A percentile compares a stretch with the other conserved stretches of the same genome.
These are phyloP conservation scores for Kappamyces sp. DNA, from an alignment of 192 early-diverging fungal species.

Conservation along the genomic window DNA sequence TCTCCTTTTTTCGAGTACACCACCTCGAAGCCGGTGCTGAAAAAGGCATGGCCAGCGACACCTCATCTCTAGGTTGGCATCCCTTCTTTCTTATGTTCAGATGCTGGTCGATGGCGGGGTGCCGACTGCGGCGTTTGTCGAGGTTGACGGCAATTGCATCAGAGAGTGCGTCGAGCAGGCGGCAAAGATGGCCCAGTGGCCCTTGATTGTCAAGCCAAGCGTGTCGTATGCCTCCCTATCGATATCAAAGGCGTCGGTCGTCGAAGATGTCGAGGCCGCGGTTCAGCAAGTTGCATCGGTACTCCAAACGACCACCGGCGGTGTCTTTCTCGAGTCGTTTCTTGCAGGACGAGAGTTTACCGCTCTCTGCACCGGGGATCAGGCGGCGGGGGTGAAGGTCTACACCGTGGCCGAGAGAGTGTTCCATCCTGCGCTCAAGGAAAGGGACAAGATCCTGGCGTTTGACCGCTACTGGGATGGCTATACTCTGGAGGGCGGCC, in stretches of 20 bases:
- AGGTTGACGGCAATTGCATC: conserved; percentile 7
- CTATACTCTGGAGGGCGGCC: conserved; percentile 30
- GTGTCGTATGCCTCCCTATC: conserved; percentile 40
- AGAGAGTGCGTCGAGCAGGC: neutral
- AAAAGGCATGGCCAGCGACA: conserved; percentile 1
- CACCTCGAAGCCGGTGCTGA: conserved; percentile 19
- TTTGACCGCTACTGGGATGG: conserved; percentile 46
- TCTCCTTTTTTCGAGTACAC: conserved; percentile 7
- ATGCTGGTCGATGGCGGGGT: conserved; percentile 13
- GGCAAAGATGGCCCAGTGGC: conserved; percentile 24
- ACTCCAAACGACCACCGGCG: conserved; percentile 16
- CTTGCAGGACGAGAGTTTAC: conserved; percentile 44
- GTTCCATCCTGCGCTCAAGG: conserved; percentile 27
- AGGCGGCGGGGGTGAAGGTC: conserved; percentile 26
- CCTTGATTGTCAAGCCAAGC: conserved; percentile 44
- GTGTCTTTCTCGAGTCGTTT: conserved; percentile 38
- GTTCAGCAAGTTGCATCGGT: conserved; percentile 26
- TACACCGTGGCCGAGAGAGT: conserved; percentile 41
- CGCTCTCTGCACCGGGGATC: conserved; percentile 32
- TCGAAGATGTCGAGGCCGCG: conserved; percentile 20
- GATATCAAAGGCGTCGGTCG: conserved; percentile 33
- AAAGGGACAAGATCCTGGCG: conserved; percentile 30
- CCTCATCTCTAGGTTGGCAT: no score
- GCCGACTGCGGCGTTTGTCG: conserved; percentile 24
- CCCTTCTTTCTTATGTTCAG: neutral